These are phyloP conservation scores for Thymus quinquecostatus DNA, from an alignment of 257 asterid species.

Conservation along the genomic window DNA sequence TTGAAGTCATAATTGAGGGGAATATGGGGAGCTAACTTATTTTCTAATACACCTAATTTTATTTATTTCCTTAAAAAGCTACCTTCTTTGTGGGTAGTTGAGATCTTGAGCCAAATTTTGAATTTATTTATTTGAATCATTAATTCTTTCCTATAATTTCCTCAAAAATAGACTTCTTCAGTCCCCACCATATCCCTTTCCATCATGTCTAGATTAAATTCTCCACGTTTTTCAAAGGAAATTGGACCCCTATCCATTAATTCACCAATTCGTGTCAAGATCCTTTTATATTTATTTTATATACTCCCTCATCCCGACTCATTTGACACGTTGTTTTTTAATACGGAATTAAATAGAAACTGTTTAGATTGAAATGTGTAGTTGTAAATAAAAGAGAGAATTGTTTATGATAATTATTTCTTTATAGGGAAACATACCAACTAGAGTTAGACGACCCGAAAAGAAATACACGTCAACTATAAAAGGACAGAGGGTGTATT, in stretches of 20 bases:
- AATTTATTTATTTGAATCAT: conserved; percentile 27
- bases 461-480: no score
- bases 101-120: conserved; percentile 21
- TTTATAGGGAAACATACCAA: no score
- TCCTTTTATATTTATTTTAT: background rate
- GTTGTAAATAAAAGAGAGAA: no score
- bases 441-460: no score
- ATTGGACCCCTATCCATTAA: conserved; percentile 44
- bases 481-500: no score
- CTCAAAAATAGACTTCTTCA: conserved; percentile 26
- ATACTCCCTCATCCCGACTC: background rate
- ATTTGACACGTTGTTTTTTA: no score
- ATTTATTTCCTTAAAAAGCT: background rate
- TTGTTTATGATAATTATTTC: no score
- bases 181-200: conserved; percentile 29
- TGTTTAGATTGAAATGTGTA: no score
- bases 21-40: conserved; percentile 27
- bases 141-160: conserved; percentile 11
- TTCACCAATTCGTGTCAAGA: conserved; percentile 10
- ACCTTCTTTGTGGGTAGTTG: conserved; percentile 37
- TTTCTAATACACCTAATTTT: background rate
- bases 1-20: conserved; percentile 32
- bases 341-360: no score
- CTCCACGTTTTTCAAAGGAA: conserved; percentile 45
- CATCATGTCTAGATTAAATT: conserved; percentile 44